Base-by-base conservation (phyloP, 2,329 filamentous ascomycete species). In the Cladorrhinum sp. region DNA sequence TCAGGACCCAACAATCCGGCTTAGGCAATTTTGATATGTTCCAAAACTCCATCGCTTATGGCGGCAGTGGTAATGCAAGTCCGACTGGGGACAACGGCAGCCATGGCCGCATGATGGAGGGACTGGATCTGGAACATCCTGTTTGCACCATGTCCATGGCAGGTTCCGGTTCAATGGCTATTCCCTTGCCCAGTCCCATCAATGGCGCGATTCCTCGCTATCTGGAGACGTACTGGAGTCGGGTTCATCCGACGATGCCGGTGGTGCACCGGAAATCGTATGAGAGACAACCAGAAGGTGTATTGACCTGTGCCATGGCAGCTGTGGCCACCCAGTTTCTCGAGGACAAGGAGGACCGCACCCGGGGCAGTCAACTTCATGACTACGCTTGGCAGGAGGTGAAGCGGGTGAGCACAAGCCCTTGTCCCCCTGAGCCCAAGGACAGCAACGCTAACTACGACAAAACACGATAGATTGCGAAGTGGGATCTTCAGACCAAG, bases 321-420 rank as follows among this genome's bases (percentile, higher is more conserved):
- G 82, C 82, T n/a, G 70, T 85, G 27, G 82, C 79, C 50, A 79
- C 81, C 22, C 81, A 85, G 66, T 79, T 77, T 62, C 71, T 83
- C 57, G 71, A 74, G 53, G 72, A 75, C 67, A 76, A 75, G 69
- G 79, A 82, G 54, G 78, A 84, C 68, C 79, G 81, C 59, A 74
- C 74, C 59, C 77, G 77, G 65, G 81, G 81, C 25, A 78, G 76
- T 55, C 73, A 78, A 59, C 73, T 85, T 67, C 80, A 85, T 71
- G 76, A 78, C 55, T 79, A 78, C 67, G 81, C 81, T 10, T 79
- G 73, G 74, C 74, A 79, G 65, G 79, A 80, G 70, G 75, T 76
- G 57, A 79, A 78, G 69, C 72, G 75, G 64, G 82, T 84, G 72
- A 77, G 81, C 77, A 32, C 18, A 6, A 8, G 36, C 24, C 52